phyloP scores from a whole-genome alignment of 495 filamentous ascomycete species.

The Podospora bellae-mahoneyi region DNA sequence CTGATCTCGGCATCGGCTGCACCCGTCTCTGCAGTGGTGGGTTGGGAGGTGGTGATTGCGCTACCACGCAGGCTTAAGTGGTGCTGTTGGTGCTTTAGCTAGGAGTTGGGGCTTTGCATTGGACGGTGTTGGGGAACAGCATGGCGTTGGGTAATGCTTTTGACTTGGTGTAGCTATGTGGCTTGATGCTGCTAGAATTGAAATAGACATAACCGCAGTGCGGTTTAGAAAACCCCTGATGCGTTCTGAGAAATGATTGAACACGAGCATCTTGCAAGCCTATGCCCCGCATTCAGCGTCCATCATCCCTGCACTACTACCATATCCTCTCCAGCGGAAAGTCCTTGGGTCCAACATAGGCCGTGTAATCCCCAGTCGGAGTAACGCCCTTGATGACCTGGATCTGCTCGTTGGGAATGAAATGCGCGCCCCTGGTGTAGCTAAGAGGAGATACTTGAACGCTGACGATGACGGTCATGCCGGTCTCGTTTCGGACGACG shows the following conservation, averaged over 20 bases:
- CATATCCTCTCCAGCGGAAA: conserved; percentile 9
- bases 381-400: conserved; percentile 15
- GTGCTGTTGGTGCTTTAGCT: too few relatives aligned
- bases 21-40: conserved; percentile 1
- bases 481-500: conserved; percentile 16
- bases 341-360: conserved; percentile 21
- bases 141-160: not conserved
- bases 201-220: too few relatives aligned
- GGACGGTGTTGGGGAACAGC: not conserved
- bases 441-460: conserved; percentile 28
- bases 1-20: conserved; percentile 1
- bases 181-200: too few relatives aligned
- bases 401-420: conserved; percentile 25
- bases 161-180: not conserved
- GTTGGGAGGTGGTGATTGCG: not conserved
- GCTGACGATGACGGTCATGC: conserved; percentile 24
- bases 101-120: not conserved
- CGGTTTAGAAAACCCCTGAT: too few relatives aligned
- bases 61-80: not conserved
- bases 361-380: conserved; percentile 15
- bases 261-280: too few relatives aligned
- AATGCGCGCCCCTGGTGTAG: conserved; percentile 26
- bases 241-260: too few relatives aligned
- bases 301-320: too few relatives aligned
- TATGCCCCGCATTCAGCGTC: too few relatives aligned